Base-by-base conservation (phyloP, 2,329 filamentous ascomycete species). In the Elsinoe australis region DNA sequence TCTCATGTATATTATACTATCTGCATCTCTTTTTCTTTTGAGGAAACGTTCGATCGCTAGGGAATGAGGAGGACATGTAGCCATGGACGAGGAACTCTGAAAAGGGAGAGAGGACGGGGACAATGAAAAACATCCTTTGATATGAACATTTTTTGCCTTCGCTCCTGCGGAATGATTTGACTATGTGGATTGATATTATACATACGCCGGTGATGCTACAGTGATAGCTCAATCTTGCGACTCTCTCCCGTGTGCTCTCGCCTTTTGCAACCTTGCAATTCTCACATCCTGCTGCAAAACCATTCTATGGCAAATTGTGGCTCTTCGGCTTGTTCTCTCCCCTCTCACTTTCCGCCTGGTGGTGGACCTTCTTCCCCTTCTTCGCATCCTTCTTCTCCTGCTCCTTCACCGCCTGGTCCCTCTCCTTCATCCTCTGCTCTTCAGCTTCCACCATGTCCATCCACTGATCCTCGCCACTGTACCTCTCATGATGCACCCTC, bases 401-500 rank as follows among this genome's bases (percentile, higher is more conserved):
- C 45, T 55, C 42, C 54, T 63, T 58, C 32, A 62, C 55, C n/a
- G 61, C 62, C 44, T 60, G 59, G 51, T 71, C 65, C 36, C 83
- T 61, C 53, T 71, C 71, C 52, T 73, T 72, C 10, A 76, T 67
- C 45, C 72, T 67, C 53, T 74, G 73, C 71, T 90, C 85, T 70
- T 89, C 85, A 15, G 85, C 80, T 52, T 78, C 85, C 42, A 90
- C 83, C 85, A 90, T 90, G 59, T 90, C 83, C 73, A 80, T 92
- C 92, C 92, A 98, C 59, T 95, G 75, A 67, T 96, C 89, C 71
- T 94, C 86, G 35, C 87, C 86, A 63, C 82, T 76, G 65, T 94
- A 92, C 54, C 85, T 75, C 72, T 94, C 87, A 70, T 88, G 85
- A 65, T 94, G 86, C 48, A 92, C 78, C 70, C 74, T 81, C 79